These are phyloP conservation scores for Aspergillus funiculosus DNA, from an alignment of 495 filamentous ascomycete genomes.

Conservation along the genomic window DNA sequence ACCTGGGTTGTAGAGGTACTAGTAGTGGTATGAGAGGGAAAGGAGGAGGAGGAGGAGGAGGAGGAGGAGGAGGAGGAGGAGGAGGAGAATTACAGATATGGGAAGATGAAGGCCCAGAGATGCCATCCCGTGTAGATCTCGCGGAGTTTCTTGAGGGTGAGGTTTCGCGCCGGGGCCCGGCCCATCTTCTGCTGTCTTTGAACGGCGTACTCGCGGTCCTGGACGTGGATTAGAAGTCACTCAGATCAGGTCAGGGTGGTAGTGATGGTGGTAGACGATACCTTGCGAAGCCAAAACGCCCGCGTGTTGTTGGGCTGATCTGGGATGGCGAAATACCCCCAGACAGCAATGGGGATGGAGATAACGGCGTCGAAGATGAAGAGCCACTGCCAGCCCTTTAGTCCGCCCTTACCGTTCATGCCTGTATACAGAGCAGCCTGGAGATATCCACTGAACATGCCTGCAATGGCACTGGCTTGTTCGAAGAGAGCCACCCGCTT, in stretches of 20 bases:
- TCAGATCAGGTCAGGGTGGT: no score
- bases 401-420: not conserved
- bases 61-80: not conserved
- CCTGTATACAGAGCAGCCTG: not conserved
- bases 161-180: not conserved
- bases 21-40: not conserved
- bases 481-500: not conserved
- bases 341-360: not conserved
- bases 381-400: conserved; percentile 1
- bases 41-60: not conserved
- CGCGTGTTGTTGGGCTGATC: not conserved
- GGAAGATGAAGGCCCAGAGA: not conserved
- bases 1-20: no score
- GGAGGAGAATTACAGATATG: not conserved
- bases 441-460: conserved; percentile 3
- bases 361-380: conserved; percentile 1
- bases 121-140: not conserved
- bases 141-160: not conserved
- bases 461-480: not conserved
- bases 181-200: not conserved
- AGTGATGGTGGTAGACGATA: no score
- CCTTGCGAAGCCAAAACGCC: not conserved
- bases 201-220: not conserved
- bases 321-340: not conserved
- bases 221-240: not conserved